Evolutionary conservation across 164 flowering plant species (phyloP), one percentile per base, ranked within the genome.

Genomic region (Stephania japonica): DNA sequence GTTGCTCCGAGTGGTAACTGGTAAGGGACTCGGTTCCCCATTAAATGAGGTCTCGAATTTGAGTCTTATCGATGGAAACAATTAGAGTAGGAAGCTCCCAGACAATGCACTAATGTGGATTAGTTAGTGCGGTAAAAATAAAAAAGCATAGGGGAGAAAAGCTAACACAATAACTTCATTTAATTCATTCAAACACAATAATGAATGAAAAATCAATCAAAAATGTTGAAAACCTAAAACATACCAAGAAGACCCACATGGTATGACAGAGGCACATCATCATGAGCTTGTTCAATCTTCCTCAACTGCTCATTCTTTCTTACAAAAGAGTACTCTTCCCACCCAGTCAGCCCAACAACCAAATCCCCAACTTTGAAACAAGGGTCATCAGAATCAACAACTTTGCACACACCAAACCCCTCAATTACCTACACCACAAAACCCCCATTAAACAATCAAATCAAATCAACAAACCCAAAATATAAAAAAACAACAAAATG

Each of bases 261-360:
- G 71, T 87, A 91, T 0, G 97, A 91, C 5, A 89, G 86, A 44
- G 97, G 98, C 19, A 93, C 71, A 70, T 82, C 85, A 64, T 76
- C 78, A 11, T 70, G 81, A 4, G 3, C 38, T 0, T 59, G 7
- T 72, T 83, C 68, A 70, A 90, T 86, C 77, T 88, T 91, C 65
- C 87, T 85, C 75, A 87, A 69, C 67, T 85, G 88, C 12, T 74
- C 77, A 41, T 81, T 56, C 42, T 71, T 79, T 24, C 70, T 41
- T 27, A 91, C 77, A 75, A 88, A 80, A 76, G 81, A 86, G 79
- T 90, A 93, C 53, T 93, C 97, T 77, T 93, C 97, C 98, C 98
- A 93, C n/a, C 94, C 90, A 69, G 89, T 88, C 0, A 88, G 8
- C 56, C 97, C 94, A 0, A 83, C 72, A 11, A 91, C 80, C 6